Evolutionary conservation across 2,329 filamentous ascomycete genomes (phyloP), one percentile per base, ranked within the genome.

Genomic region (Microthyrium microscopicum): DNA sequence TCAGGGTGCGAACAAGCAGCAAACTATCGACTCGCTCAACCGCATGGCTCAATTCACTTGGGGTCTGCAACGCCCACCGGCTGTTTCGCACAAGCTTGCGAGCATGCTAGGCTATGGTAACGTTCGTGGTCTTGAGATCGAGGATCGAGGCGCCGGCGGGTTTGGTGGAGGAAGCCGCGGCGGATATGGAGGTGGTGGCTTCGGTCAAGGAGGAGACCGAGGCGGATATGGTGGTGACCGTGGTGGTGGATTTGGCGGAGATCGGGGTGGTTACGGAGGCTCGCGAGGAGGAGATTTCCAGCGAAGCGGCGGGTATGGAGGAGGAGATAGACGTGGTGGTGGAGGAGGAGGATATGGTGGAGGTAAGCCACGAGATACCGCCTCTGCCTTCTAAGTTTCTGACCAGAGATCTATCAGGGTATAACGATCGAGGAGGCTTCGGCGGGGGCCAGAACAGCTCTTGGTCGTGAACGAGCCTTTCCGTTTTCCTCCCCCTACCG

Each of bases 151-250:
- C 27, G 43, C 48, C 15, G 44, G 46, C n/a, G 46, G 45, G 12
- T 57, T 56, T 41, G 58, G 56, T 34, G 51, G 65, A 57, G 53
- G 67, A 35, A 66, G 66, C 34, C 19, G 25, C 20, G 55, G 65
- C 33, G 67, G 68, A 33, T 69, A 65, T 39, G 66, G 73, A 41
- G 71, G 71, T 33, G 67, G 68, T 29, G 66, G 70, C 31, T 52
- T 56, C 38, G 59, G 58, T 16, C 62, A 60, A 38, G 59, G 60
- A 40, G 58, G 49, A 32, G 41, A 72, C 17, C 70, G 70, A 35
- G 66, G 66, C 40, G 61, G 66, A 31, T 51, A 58, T 38, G 55
- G 43, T 26, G 37, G 9, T 29, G 9, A 15, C 15, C 9, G 27
- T 9, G 11, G 48, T 29, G 24, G 32, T 21, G 47, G 50, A 12